Base-by-base conservation (phyloP, 305 asterid genomes). In the Fraxinus paxiana region DNA sequence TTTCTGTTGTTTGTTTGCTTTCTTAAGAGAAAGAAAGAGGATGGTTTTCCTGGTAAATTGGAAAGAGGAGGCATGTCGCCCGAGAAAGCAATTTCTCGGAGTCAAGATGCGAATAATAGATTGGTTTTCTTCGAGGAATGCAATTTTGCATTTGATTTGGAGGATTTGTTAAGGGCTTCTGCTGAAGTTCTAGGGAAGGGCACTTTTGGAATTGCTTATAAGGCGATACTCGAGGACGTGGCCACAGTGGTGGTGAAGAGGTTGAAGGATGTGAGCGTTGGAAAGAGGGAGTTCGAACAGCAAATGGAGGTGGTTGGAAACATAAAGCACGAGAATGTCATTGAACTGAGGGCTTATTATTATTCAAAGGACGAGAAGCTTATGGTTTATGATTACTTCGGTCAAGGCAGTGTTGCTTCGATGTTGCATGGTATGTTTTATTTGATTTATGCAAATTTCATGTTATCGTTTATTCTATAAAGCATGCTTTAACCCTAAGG, bases 171-270 rank as follows among this genome's bases (percentile, higher is more conserved):
- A 89, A 90, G 97, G 82, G 98, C 98, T 81, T 95, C 98, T 15
- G 98, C 98, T 1, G 98, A 95, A 82, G 98, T 95, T 0, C 76
- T 95, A 86, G 98, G 97, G 31, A 95, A 95, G 86, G 98, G 98
- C 17, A 90, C 97, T 0, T 92, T 90, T 72, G 98, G 98, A 22
- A 93, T 86, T 73, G 91, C 97, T 0, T 95, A 95, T 77, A 90
- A 92, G 90, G 99, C 97, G 3, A 92, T 91, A 75, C 80, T 95
- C 15, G 99, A 94, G 84, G 97, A 95, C 37, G 92, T 95, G 0
- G 89, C 91, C 0, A 88, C 85, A 81, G 97, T 95, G 83, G 99
- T 95, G 73, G 99, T 95, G 81, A 95, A 95, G 88, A 86, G 98
- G 86, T 80, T 95, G 90, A 95, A 95, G 87, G 99, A 94, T 30